Conservation (phyloP, 2,329 filamentous ascomycete species). For the Volutella citrinella region DNA sequence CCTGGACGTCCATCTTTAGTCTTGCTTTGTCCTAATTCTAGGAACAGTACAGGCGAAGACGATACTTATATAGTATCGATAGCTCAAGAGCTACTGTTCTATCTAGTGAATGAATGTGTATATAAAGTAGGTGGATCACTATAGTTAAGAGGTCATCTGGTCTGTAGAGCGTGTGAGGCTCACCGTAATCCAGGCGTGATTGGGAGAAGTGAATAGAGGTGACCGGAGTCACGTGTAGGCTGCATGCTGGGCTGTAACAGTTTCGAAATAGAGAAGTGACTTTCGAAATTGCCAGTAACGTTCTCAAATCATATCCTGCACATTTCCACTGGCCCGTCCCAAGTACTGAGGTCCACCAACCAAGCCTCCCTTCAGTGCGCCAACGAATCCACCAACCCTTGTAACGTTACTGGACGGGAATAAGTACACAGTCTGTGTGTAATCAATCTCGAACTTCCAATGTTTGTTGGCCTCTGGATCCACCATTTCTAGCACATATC, state of each 20-base stretch:
- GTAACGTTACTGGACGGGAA: constrained; percentile 8
- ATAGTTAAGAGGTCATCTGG: constrained; percentile 3
- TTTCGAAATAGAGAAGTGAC: constrained; percentile 4
- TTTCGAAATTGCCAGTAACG: constrained; percentile 4
- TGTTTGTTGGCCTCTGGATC: constrained; percentile 7
- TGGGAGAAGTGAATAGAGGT: constrained; percentile 2
- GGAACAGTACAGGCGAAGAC: constrained; percentile 1
- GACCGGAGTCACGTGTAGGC: constrained; percentile 2
- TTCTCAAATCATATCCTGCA: constrained; percentile 8
- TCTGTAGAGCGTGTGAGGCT: constrained; percentile 1
- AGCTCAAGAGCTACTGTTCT: constrained; percentile 1
- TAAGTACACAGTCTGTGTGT: constrained; percentile 12
- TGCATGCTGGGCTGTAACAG: constrained; percentile 2
- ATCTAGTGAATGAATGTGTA: constrained; percentile 5
- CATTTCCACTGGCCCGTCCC: constrained; percentile 11
- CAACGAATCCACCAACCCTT: constrained; percentile 11
- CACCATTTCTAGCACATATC: constrained; percentile 14
- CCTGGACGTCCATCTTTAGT: no score
- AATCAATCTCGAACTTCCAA: constrained; percentile 14
- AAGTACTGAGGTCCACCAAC: constrained; percentile 12
- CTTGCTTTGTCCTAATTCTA: no score
- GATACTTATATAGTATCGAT: constrained; percentile 2
- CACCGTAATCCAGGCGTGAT: constrained; percentile 1
- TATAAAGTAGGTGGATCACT: constrained; percentile 3
- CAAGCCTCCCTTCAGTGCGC: constrained; percentile 10